Evolutionary conservation across 805 yeast species (phyloP).

Genomic region (Starmerella stigmatis): DNA sequence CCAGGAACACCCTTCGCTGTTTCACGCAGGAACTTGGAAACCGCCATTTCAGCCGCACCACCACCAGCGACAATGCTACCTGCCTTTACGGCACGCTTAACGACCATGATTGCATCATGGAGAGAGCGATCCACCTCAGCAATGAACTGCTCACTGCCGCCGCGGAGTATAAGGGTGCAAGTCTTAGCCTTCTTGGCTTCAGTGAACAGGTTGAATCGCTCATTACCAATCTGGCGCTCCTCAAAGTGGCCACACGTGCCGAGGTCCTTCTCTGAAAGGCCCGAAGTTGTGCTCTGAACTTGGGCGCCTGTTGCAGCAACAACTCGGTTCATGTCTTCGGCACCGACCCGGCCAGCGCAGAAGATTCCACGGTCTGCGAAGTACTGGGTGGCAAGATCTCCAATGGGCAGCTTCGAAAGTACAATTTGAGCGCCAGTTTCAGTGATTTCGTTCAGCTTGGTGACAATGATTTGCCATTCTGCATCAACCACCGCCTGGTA

Average conservation of each 20-base stretch:
- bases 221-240: conserved; percentile 92
- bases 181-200: conserved; percentile 91
- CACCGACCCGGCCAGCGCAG: conserved; percentile 90
- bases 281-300: conserved; percentile 57
- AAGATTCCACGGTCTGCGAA: conserved; percentile 93
- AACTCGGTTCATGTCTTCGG: conserved; percentile 86
- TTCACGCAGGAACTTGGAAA: conserved; percentile 79
- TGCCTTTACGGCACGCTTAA: conserved; percentile 83
- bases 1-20: conserved; percentile 83
- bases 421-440: conserved; percentile 86
- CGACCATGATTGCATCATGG: conserved; percentile 98
- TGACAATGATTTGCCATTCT: conserved; percentile 91
- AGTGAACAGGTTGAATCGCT: conserved; percentile 82
- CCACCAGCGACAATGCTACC: conserved; percentile 93
- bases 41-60: conserved; percentile 97
- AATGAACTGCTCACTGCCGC: conserved; percentile 96
- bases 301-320: conserved; percentile 89
- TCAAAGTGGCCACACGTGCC: conserved; percentile 82
- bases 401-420: conserved; percentile 88
- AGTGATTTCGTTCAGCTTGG: conserved; percentile 73
- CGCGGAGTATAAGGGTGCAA: conserved; percentile 85
- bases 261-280: conserved; percentile 56
- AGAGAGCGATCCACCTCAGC: conserved; percentile 96
- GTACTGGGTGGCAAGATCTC: conserved; percentile 97
- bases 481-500: conserved; percentile 97